A percentile compares a stretch with the other conserved stretches of the same genome.
phyloP scores from a whole-genome alignment of 2,329 filamentous ascomycete species.

The Decorospora gaudefroyi region DNA sequence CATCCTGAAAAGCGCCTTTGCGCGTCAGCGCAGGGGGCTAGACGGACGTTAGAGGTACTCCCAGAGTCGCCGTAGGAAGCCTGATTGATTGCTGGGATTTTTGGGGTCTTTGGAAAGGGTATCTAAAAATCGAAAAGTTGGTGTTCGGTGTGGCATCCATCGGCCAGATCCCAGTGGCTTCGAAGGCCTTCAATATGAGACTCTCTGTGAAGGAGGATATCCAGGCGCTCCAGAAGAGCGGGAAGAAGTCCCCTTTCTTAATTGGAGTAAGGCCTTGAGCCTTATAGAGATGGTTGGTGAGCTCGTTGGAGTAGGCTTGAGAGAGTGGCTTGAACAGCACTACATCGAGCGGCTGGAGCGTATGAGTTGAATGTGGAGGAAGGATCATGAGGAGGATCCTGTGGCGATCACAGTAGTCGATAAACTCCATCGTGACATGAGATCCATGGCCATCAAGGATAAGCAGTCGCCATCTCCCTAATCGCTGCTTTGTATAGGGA shows the following conservation, averaged over 20 bases:
- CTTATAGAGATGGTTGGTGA: background rate
- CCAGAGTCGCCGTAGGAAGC: too few relatives aligned
- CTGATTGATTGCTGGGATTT: too few relatives aligned
- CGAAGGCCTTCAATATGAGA: background rate
- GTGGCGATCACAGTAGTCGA: background rate
- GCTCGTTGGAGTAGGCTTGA: background rate
- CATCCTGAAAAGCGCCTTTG: background rate
- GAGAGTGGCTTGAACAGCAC: background rate
- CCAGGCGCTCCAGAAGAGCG: conserved; percentile 4
- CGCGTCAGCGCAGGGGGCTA: background rate
- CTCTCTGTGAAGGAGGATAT: background rate
- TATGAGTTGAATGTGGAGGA: too few relatives aligned
- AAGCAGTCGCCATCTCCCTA: background rate
- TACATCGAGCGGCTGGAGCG: background rate
- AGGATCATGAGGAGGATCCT: background rate
- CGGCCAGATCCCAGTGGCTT: background rate
- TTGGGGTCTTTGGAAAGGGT: too few relatives aligned
- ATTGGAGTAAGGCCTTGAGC: background rate
- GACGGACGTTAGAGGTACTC: too few relatives aligned
- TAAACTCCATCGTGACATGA: background rate
- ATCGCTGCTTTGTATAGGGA: background rate
- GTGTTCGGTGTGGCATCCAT: background rate
- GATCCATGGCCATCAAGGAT: conserved; percentile 1
- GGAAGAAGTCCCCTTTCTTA: conserved; percentile 4
- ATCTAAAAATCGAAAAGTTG: too few relatives aligned